A percentile compares a stretch with the other conserved stretches of the same genome.
These are phyloP conservation scores for Aspergillus panamensis DNA, from an alignment of 495 filamentous ascomycete genomes.

Conservation along the genomic window DNA sequence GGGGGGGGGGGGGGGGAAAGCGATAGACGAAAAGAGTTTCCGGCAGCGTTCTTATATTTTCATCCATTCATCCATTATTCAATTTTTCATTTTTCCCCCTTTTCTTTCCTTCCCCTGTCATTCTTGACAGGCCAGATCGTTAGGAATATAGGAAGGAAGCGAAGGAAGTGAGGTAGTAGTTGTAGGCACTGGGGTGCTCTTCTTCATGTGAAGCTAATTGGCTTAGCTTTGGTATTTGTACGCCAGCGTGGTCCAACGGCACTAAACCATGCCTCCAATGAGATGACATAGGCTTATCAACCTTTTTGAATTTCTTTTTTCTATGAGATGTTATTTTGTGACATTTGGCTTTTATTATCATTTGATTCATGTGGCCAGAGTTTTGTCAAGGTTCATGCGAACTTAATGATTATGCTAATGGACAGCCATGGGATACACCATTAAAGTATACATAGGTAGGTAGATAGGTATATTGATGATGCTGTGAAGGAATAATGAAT, in stretches of 20 bases:
- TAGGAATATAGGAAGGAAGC: no score
- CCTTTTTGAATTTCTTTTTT: slow-evolving; percentile 10
- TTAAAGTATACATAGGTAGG: no score
- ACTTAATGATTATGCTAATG: background rate
- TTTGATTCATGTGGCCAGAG: no score
- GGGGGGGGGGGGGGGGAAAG: no score
- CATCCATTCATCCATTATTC: no score
- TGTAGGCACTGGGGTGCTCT: background rate
- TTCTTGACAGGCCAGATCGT: no score
- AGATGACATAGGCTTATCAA: slow-evolving; percentile 18
- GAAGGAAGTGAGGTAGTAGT: background rate
- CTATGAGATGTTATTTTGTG: background rate
- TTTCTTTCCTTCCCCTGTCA: background rate
- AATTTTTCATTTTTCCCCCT: background rate
- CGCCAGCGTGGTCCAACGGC: background rate
- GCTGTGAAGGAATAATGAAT: no score
- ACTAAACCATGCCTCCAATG: slow-evolving; percentile 20
- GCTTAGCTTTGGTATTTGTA: background rate
- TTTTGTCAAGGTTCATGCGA: no score
- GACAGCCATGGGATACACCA: no score
- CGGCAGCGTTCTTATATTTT: no score
- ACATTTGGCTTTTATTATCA: background rate
- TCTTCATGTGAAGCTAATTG: background rate
- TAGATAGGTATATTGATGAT: no score
- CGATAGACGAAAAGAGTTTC: no score